Base-by-base conservation (phyloP, 345 rosid species). In the Boechera retrofracta region DNA sequence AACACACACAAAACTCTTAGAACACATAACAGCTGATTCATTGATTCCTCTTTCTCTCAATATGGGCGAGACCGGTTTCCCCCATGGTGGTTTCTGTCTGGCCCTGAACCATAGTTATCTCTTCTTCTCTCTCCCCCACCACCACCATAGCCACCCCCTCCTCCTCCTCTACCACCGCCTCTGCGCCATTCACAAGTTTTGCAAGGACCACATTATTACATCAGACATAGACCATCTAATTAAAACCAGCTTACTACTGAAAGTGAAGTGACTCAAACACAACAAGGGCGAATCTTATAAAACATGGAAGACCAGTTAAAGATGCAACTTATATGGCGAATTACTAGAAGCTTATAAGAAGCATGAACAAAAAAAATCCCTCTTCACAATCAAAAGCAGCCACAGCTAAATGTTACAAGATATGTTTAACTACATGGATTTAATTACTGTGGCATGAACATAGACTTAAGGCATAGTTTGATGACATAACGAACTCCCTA, bases 61-160 rank as follows among this genome's bases (percentile, higher is more conserved):
- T 93, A 96, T 11, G 99, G 99, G 28, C 97, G 94, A 0, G 96
- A 86, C 13, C 98, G 95, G 72, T 91, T 96, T 75, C 98, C 98
- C 64, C 98, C 94, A 79, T 83, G 83, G 65, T 87, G 71, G 78
- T 87, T 88, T 80, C 98, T 89, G 74, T 96, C 95, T 51, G 98
- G 96, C 51, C 99, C 95, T 64, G 96, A 87, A 68, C 89, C 91
- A 72, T 86, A 78, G 66, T 81, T 87, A 69, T 91, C 93, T 71
- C 93, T 88, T 78, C 92, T 90, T 71, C 99, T 87, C 69, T 88
- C 98, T 76, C 97, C 96, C 69, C 97, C 93, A 66, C 90, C 89
- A 35, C 87, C 88, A 77, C 97, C 96, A 71, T 92, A 91, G 78
- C 87, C 83, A 62, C 97, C 85, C 1, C 80, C 75, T 31, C 88